A percentile compares a stretch with the other conserved stretches of the same genome.
Evolutionary conservation across 345 rosid genomes (phyloP).

Genomic region (Syzygium oleosum): DNA sequence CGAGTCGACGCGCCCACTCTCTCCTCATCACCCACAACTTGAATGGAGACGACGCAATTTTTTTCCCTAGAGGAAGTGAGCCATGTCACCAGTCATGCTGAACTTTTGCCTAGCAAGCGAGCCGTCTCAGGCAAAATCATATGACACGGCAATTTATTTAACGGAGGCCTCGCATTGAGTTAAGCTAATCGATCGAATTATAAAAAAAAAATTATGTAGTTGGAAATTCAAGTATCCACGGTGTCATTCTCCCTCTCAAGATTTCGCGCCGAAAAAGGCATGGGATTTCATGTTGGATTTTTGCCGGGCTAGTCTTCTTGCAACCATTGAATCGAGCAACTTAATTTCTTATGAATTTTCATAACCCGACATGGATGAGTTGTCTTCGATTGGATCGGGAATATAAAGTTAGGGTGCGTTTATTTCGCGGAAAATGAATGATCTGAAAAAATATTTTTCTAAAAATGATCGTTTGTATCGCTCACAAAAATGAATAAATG

Average conservation of each 20-base stretch:
- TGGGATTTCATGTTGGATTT: neutral
- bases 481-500: too few species aligned
- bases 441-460: too few species aligned
- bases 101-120: neutral
- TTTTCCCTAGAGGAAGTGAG: neutral
- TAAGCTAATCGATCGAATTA: neutral
- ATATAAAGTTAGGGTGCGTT: neutral
- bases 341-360: neutral
- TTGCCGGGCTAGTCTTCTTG: neutral
- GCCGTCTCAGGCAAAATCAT: neutral
- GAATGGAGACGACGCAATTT: neutral
- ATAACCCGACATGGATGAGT: neutral
- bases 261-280: neutral
- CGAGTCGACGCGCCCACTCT: neutral
- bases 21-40: neutral
- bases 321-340: neutral
- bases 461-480: too few species aligned
- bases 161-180: neutral
- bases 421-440: too few species aligned
- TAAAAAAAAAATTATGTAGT: neutral
- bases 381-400: neutral
- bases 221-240: neutral
- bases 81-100: neutral
- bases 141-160: neutral
- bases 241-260: neutral